These are phyloP conservation scores for Amylocystis lapponica DNA, from an alignment of 768 basidiomycete genomes.

Conservation along the genomic window DNA sequence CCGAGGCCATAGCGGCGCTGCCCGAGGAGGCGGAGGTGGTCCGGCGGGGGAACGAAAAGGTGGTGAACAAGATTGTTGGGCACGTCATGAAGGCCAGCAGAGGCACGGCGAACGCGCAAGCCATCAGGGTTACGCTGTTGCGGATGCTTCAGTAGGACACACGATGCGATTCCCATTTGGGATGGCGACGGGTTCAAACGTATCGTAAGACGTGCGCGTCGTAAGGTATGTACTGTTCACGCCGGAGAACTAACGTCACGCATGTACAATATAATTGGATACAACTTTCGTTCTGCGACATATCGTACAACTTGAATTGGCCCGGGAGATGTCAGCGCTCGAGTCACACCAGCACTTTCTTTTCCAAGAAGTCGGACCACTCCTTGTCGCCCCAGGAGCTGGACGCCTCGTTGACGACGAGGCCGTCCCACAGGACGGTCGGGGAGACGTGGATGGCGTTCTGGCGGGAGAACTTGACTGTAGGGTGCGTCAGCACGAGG, in stretches of 20 bases:
- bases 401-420: slow-evolving; percentile 64
- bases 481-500: background rate
- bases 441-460: slow-evolving; percentile 92
- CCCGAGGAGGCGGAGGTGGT: slow-evolving; percentile 65
- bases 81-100: slow-evolving; percentile 77
- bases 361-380: slow-evolving; percentile 70
- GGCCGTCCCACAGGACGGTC: slow-evolving; percentile 72
- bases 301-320: no score
- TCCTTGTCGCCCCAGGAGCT: slow-evolving; percentile 80
- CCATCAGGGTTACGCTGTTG: slow-evolving; percentile 45
- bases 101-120: slow-evolving; percentile 73
- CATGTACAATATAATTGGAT: no score
- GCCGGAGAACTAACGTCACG: no score
- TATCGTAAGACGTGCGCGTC: no score
- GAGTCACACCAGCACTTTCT: slow-evolving; percentile 37
- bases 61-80: slow-evolving; percentile 77
- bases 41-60: slow-evolving; percentile 65
- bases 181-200: no score
- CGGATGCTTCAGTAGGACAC: slow-evolving; percentile 31
- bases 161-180: no score
- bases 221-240: no score
- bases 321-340: no score
- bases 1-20: slow-evolving; percentile 54
- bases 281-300: no score
- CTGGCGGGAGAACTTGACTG: slow-evolving; percentile 89